These are phyloP conservation scores for Hemileia vastatrix DNA, from an alignment of 1,284 basidiomycete genomes.

Conservation along the genomic window DNA sequence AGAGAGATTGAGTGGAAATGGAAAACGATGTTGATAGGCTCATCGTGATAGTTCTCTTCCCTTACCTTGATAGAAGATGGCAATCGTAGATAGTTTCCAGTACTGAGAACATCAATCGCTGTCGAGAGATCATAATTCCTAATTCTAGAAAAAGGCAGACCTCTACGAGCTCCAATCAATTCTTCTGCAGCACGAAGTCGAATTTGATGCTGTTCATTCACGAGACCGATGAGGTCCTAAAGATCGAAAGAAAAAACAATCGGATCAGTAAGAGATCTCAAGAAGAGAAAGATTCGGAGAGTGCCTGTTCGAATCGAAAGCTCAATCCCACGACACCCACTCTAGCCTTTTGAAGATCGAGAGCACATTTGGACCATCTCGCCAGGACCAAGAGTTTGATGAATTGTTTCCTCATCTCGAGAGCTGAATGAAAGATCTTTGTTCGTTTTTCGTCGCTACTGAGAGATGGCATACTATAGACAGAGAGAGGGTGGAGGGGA, in stretches of 20 bases:
- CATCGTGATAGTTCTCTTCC: no score
- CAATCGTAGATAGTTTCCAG: constrained; percentile 67
- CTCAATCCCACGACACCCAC: constrained; percentile 38
- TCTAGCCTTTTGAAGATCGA: constrained; percentile 72
- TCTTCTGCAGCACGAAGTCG: neutral
- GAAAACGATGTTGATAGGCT: no score
- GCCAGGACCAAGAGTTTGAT: constrained; percentile 74
- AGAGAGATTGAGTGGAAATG: constrained; percentile 26
- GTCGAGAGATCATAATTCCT: constrained; percentile 83
- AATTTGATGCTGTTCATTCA: constrained; percentile 28
- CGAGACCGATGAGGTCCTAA: constrained; percentile 34
- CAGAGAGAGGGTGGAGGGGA: no score
- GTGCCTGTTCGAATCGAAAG: no score
- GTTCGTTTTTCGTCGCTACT: constrained; percentile 70
- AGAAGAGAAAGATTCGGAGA: no score
- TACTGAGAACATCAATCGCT: constrained; percentile 71
- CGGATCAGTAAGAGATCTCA: no score
- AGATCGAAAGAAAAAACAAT: neutral
- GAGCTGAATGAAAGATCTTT: constrained; percentile 72
- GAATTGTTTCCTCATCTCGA: constrained; percentile 75
- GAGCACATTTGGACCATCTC: constrained; percentile 70
- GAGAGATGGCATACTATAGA: constrained; percentile 64
- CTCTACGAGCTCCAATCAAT: neutral
- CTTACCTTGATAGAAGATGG: constrained; percentile 65
- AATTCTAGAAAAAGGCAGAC: constrained; percentile 52